Percentiles rank a stretch among this genome's conserved stretches.
Conservation (phyloP, 768 basidiomycete species). For the Pleurotus ostreatus region DNA sequence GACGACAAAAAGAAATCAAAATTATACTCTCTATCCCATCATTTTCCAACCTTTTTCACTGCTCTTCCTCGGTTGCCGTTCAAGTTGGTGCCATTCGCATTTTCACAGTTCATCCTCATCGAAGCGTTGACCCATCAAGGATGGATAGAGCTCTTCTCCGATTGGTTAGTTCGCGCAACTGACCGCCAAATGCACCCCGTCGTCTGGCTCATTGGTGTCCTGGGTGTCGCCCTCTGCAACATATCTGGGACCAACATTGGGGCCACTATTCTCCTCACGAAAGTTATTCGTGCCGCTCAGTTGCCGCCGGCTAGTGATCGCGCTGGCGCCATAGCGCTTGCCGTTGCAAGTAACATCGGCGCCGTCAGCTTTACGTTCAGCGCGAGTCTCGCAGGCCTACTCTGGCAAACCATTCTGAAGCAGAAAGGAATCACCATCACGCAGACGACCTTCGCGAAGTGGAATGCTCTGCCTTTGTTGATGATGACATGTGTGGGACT, state of each 20-base stretch:
- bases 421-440: constrained; percentile 68
- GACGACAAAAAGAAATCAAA: neutral
- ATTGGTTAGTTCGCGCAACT: constrained; percentile 45
- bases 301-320: constrained; percentile 28
- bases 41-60: constrained; percentile 71
- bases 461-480: constrained; percentile 66
- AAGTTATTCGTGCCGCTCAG: constrained; percentile 58
- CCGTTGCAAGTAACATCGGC: constrained; percentile 85
- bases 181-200: constrained; percentile 27
- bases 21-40: constrained; percentile 19
- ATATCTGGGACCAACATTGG: constrained; percentile 80
- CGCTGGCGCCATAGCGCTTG: constrained; percentile 69
- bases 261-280: constrained; percentile 83
- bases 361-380: constrained; percentile 89
- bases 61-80: constrained; percentile 72
- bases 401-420: constrained; percentile 73
- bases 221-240: constrained; percentile 65
- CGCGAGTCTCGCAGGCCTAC: constrained; percentile 81
- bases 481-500: constrained; percentile 65
- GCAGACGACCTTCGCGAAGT: constrained; percentile 61
- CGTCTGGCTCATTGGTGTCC: constrained; percentile 55
- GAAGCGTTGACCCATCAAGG: constrained; percentile 77
- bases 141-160: constrained; percentile 83
- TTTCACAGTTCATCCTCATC: constrained; percentile 92
- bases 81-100: constrained; percentile 84